phyloP scores from a whole-genome alignment of 148 eudicot genomes.

The Camellia granthamiana region DNA sequence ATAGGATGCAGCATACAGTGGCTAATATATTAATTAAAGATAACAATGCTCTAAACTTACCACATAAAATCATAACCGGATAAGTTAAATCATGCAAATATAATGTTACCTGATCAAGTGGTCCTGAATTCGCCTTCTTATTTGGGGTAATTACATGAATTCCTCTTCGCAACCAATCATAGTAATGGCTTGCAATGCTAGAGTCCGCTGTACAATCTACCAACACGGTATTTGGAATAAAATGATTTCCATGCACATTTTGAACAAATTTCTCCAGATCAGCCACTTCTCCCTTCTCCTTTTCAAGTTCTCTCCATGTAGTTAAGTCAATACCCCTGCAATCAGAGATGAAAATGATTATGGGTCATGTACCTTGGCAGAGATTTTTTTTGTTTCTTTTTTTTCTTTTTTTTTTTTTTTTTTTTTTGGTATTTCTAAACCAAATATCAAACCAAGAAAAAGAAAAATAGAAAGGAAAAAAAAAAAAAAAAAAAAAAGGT shows the following conservation, averaged over 20 bases:
- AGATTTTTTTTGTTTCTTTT: not conserved
- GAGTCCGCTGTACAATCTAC: constrained; percentile 94
- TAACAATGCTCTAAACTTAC: not conserved
- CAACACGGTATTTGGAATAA: constrained; percentile 80
- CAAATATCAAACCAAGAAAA: not conserved
- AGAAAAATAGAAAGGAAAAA: not conserved
- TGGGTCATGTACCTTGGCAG: not conserved
- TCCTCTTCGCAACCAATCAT: constrained; percentile 83
- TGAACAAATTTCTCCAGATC: constrained; percentile 78
- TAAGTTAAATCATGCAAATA: not conserved
- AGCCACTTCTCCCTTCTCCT: constrained; percentile 68
- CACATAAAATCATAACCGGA: not conserved
- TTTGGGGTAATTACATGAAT: constrained; percentile 92
- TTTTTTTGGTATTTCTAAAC: not conserved
- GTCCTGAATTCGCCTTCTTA: constrained; percentile 98
- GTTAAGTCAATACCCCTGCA: constrained; percentile 81
- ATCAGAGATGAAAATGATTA: not conserved
- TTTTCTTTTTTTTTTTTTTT: not conserved
- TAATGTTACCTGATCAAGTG: constrained; percentile 80
- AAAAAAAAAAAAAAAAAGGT: not conserved
- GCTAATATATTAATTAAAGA: not conserved
- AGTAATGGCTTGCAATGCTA: constrained; percentile 65
- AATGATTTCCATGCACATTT: constrained; percentile 79
- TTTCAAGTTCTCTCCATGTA: constrained; percentile 73
- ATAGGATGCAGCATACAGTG: not conserved